Conservation (phyloP, 129 eudicot species). For the Helianthus tuberosus region DNA sequence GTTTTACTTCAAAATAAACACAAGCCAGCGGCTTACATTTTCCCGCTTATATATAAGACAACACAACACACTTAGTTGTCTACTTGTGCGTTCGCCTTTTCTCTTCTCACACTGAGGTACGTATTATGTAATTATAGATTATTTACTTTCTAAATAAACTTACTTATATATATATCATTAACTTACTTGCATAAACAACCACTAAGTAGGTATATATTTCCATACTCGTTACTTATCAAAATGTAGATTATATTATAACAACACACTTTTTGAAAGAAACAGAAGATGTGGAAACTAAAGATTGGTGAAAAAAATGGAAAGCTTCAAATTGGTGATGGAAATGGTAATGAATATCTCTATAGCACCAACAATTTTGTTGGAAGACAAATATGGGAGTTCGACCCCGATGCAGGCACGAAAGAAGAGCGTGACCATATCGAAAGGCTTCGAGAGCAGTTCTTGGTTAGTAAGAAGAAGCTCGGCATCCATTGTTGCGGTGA, state of each 20-base stretch:
- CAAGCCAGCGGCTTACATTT: too few species aligned
- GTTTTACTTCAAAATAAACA: background rate
- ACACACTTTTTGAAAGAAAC: background rate
- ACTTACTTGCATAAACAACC: too few species aligned
- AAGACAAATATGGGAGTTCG: conserved; percentile 48
- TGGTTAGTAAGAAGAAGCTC: conserved; percentile 32
- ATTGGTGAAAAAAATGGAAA: conserved; percentile 27
- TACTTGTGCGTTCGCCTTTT: background rate
- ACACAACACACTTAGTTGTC: background rate
- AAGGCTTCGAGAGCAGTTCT: conserved; percentile 25
- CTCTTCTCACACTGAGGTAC: background rate
- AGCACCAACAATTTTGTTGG: conserved; percentile 48
- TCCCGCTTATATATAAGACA: background rate
- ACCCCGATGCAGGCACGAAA: conserved; percentile 26
- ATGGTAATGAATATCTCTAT: conserved; percentile 23
- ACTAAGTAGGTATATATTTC: too few species aligned
- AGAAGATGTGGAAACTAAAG: conserved; percentile 41
- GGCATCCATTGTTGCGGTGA: conserved; percentile 53
- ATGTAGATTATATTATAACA: too few species aligned
- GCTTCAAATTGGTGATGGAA: conserved; percentile 44
- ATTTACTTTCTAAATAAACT: background rate
- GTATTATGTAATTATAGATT: background rate
- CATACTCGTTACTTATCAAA: too few species aligned
- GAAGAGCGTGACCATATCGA: conserved; percentile 37
- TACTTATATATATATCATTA: too few species aligned